Evolutionary conservation across 495 filamentous ascomycete genomes (phyloP), one percentile per base, ranked within the genome.

Genomic region (Beverwykella pulmonaria): DNA sequence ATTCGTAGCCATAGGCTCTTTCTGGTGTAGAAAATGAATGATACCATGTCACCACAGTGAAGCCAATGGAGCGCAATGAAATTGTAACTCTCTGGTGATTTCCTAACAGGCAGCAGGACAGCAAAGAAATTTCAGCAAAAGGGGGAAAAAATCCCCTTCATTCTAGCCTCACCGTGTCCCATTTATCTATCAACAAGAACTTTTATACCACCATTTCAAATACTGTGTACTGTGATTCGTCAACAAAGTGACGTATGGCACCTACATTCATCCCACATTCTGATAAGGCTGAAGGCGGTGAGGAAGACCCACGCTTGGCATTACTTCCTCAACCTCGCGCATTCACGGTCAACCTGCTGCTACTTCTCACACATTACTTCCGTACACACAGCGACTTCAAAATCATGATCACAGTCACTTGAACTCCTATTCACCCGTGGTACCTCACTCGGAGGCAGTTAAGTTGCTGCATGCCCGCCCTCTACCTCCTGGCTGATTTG

Each of bases 21-120:
- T 62, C 46, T 70, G 58, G 32, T 67, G 63, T 65, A 63, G 61
- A 57, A 68, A 59, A 67, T 47, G n/a, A 64, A 65, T 65, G 67
- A 65, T 65, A 65, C 61, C 34, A 65, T 17, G 59, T 53, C 34
- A n/a, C 27, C 14, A n/a, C 12, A 14, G 14, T 39, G n/a, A 47
- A 26, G n/a, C 20, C 29, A 8, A 46, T 26, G 17, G 2, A 36
- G 22, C 19, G 14, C 7, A n/a, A 25, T 50, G 12, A 49, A 19
- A 30, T 20, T 34, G 53, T n/a, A 56, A 34, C 12, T 2, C 27
- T 32, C 7, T n/a, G n/a, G n/a, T n/a, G n/a, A n/a, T n/a, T n/a
- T n/a, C n/a, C n/a, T n/a, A n/a, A n/a, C n/a, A n/a, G n/a, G n/a
- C n/a, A n/a, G n/a, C n/a, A n/a, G n/a, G n/a, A n/a, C n/a, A n/a